Conservation (phyloP, 805 yeast species). For the Isabelozyma gotoi region DNA sequence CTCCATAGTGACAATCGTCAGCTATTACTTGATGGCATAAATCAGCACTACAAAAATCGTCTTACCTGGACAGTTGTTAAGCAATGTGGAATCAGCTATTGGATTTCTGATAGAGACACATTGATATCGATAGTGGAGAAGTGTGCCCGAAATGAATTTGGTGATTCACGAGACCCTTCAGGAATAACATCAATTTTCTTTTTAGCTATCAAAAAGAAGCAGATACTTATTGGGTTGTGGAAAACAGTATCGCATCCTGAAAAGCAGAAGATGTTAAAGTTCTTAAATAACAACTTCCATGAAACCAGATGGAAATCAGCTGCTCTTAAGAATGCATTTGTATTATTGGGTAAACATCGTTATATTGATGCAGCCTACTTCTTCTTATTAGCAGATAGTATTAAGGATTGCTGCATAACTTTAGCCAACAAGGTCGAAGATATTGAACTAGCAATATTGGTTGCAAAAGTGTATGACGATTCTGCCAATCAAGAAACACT, state of each 20-base stretch:
- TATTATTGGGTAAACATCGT: slow-evolving; percentile 82
- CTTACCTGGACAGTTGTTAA: slow-evolving; percentile 62
- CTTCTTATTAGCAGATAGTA: slow-evolving; percentile 73
- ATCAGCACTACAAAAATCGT: slow-evolving; percentile 39
- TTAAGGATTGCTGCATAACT: slow-evolving; percentile 77
- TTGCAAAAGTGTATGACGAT: slow-evolving; percentile 70
- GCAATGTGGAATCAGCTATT: slow-evolving; percentile 65
- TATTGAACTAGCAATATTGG: slow-evolving; percentile 71
- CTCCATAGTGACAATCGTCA: slow-evolving; percentile 79
- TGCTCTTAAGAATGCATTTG: slow-evolving; percentile 91
- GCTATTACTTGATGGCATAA: slow-evolving; percentile 52
- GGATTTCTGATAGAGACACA: slow-evolving; percentile 48
- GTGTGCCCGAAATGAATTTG: slow-evolving; percentile 72
- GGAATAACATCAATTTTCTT: slow-evolving; percentile 71
- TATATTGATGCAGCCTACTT: slow-evolving; percentile 86
- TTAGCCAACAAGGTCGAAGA: slow-evolving; percentile 67
- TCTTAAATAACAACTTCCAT: slow-evolving; percentile 73
- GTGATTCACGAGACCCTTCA: slow-evolving; percentile 63
- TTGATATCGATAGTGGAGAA: slow-evolving; percentile 52
- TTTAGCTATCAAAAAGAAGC: slow-evolving; percentile 75
- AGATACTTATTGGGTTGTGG: slow-evolving; percentile 81
- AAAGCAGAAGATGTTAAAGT: slow-evolving; percentile 75
- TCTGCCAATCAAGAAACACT: slow-evolving; percentile 34
- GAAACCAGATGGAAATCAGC: slow-evolving; percentile 82
- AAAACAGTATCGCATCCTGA: slow-evolving; percentile 75